Evolutionary conservation across 2,329 filamentous ascomycete species (phyloP).

Genomic region (Magnaporthales sp.): DNA sequence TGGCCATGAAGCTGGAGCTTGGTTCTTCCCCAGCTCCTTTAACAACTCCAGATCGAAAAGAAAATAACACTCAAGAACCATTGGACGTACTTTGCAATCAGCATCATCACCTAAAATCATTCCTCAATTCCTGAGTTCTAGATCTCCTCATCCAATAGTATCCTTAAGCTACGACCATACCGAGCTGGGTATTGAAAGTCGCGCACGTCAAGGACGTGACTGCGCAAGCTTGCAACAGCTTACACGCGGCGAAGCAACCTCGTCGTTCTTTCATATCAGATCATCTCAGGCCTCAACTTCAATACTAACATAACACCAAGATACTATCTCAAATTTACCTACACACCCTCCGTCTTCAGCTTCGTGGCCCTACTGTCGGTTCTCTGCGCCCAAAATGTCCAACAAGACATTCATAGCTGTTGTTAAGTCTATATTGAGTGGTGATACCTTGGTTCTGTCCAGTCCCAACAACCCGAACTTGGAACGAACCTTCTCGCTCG

Average conservation of each 20-base stretch:
- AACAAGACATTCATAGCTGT: slow-evolving; percentile 53
- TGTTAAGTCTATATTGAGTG: slow-evolving; percentile 91
- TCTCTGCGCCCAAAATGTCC: slow-evolving; percentile 25
- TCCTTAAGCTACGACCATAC: not conserved
- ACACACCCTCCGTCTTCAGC: not conserved
- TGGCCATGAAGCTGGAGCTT: not conserved
- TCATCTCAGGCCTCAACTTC: not conserved
- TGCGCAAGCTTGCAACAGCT: no score
- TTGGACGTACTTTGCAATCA: no score
- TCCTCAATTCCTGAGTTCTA: not conserved
- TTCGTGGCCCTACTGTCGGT: not conserved
- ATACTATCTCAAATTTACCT: not conserved
- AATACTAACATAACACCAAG: not conserved
- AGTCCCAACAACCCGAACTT: slow-evolving; percentile 72
- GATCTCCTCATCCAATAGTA: not conserved
- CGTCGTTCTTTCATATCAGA: not conserved
- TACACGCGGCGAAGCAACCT: not conserved
- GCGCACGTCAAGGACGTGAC: no score
- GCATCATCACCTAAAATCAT: not conserved
- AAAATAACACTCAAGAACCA: not conserved
- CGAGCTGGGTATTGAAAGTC: no score
- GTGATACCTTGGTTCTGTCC: slow-evolving; percentile 81
- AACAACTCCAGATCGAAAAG: not conserved
- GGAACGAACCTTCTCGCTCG: slow-evolving; percentile 82
- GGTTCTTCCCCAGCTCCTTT: not conserved